Evolutionary conservation across 805 yeast genomes (phyloP).

Genomic region (Saccharomycopsis babjevae): DNA sequence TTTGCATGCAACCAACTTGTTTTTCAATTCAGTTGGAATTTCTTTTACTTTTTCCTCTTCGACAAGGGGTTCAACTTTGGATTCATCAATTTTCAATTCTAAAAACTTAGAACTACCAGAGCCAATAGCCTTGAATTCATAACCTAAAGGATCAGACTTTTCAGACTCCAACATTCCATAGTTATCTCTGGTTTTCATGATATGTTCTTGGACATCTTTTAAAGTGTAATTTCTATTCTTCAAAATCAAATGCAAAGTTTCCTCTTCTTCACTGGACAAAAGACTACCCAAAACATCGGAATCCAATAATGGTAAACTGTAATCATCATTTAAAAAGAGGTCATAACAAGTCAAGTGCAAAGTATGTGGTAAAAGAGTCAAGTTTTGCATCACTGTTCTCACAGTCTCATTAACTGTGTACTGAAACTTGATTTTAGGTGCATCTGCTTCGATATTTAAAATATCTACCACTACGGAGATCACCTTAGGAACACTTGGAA

Average conservation of each 20-base stretch:
- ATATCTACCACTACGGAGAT: not conserved
- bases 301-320: conserved; percentile 26
- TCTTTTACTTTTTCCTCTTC: conserved; percentile 11
- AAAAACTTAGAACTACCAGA: conserved; percentile 11
- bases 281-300: conserved; percentile 24
- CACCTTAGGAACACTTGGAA: not conserved
- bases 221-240: conserved; percentile 44
- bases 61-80: conserved; percentile 2
- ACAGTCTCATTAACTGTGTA: conserved; percentile 33
- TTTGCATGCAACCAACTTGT: conserved; percentile 23
- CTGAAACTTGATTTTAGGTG: not conserved
- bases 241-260: conserved; percentile 38
- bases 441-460: not conserved
- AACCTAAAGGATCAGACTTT: conserved; percentile 31
- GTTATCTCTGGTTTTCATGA: conserved; percentile 51
- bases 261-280: conserved; percentile 18
- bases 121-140: conserved; percentile 9
- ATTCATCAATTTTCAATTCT: conserved; percentile 4
- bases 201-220: conserved; percentile 50
- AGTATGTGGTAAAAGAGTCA: conserved; percentile 47
- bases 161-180: conserved; percentile 41
- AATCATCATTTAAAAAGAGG: conserved; percentile 30
- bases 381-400: conserved; percentile 46
- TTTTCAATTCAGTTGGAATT: conserved; percentile 15
- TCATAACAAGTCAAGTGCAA: conserved; percentile 53